These are phyloP conservation scores for Cladophialophora carrionii DNA, from an alignment of 2,329 filamentous ascomycete genomes.

Conservation along the genomic window DNA sequence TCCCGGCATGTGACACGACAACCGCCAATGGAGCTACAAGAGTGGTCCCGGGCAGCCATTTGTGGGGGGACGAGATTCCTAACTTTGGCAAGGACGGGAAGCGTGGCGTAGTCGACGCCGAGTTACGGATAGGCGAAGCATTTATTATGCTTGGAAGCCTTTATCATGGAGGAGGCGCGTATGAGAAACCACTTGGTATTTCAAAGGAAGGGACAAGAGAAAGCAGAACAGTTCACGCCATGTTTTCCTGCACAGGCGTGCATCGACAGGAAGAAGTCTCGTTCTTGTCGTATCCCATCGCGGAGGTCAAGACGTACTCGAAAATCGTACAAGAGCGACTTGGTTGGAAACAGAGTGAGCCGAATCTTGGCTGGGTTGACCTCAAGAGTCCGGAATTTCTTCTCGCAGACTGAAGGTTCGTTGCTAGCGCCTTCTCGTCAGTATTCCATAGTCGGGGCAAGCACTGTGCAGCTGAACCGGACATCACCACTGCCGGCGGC, in stretches of 20 bases:
- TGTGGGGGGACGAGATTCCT: slow-evolving; percentile 47
- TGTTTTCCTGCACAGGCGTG: slow-evolving; percentile 48
- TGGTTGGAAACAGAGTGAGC: slow-evolving; percentile 49
- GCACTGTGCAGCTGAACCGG: slow-evolving; percentile 35
- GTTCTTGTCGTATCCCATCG: slow-evolving; percentile 45
- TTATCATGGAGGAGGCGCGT: slow-evolving; percentile 46
- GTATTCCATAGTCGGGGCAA: slow-evolving; percentile 29
- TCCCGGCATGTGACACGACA: slow-evolving; percentile 45
- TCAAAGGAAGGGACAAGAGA: slow-evolving; percentile 25
- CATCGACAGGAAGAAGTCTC: slow-evolving; percentile 47
- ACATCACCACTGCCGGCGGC: slow-evolving; percentile 25
- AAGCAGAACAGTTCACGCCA: slow-evolving; percentile 45
- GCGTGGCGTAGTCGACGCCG: slow-evolving; percentile 42
- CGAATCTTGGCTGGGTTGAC: slow-evolving; percentile 50
- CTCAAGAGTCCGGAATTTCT: slow-evolving; percentile 46
- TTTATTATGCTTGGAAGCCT: slow-evolving; percentile 48
- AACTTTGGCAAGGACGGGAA: slow-evolving; percentile 42
- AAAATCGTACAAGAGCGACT: slow-evolving; percentile 45
- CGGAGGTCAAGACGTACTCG: slow-evolving; percentile 47
- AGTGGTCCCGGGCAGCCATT: slow-evolving; percentile 46
- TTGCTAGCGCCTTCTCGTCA: slow-evolving; percentile 7
- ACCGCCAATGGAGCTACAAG: slow-evolving; percentile 46
- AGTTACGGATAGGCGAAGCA: slow-evolving; percentile 45
- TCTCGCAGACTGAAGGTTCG: slow-evolving; percentile 20
- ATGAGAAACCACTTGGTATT: slow-evolving; percentile 40